Evolutionary conservation across 805 yeast genomes (phyloP), one percentile per base, ranked within the genome.

Genomic region (Naumovozyma baii): DNA sequence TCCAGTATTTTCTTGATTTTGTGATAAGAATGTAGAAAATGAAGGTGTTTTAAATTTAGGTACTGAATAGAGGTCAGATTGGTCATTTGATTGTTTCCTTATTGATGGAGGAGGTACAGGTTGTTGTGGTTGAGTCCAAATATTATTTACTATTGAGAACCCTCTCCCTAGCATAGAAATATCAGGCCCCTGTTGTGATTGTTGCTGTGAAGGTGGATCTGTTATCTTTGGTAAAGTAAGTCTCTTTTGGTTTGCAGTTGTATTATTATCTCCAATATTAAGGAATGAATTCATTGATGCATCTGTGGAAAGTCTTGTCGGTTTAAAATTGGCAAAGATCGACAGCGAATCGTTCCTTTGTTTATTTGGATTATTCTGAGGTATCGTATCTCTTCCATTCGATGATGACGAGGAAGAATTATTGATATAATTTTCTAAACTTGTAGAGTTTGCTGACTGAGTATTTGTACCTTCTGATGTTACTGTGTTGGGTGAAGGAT

Each of bases 61-160:
- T 2, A 72, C 63, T 38, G 65, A 59, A 45, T 70, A 72, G 1
- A 74, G 72, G 38, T 72, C 76, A 36, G 70, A 44, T 38, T 69
- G 75, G 46, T 72, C 76, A 38, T 73, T 68, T 9, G 31, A 12
- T 18, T 70, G 73, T 36, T 75, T 57, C 46, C 76, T 58, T 12
- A 49, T 38, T 3, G 53, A 40, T 38, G 45, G 42, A 38, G 43
- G n/a, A n/a, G n/a, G n/a, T n/a, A n/a, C n/a, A n/a, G n/a, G 43
- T 36, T 12, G 38, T 39, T 38, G 48, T 42, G 38, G 49, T 28
- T 34, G 50, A 15, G 47, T 51, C 52, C 55, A 51, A 16, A 55
- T 30, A 20, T 51, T 51, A 42, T 57, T 58, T 8, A 59, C 55
- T 13, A 59, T 55, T 5, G 61, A 55, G 37, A 49, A 57, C 7